Conservation (phyloP, 208 protist species). For the Trypanosoma melophagium region DNA sequence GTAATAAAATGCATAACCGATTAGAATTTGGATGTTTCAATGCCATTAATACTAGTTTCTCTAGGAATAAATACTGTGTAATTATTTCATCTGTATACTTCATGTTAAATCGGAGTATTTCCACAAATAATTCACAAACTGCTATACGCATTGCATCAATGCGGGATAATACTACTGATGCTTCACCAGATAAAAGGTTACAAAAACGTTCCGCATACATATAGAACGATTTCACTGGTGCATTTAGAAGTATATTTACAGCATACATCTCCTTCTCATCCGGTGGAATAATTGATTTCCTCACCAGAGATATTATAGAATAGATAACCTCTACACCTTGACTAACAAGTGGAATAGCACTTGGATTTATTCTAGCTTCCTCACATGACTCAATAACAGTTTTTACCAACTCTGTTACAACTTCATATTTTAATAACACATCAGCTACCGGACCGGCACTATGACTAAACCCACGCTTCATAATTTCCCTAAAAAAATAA, state of each 20-base stretch:
- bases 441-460: conserved; percentile 68
- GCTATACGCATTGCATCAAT: conserved; percentile 34
- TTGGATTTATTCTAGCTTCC: conserved; percentile 24
- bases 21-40: conserved; percentile 48
- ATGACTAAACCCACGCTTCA: conserved; percentile 72
- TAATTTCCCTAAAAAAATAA: conserved; percentile 63
- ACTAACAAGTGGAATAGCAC: conserved; percentile 29
- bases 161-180: conserved; percentile 5
- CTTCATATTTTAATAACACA: conserved; percentile 46
- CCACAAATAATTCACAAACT: conserved; percentile 60
- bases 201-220: conserved; percentile 33
- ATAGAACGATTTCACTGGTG: conserved; percentile 37
- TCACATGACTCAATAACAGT: conserved; percentile 34
- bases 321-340: conserved; percentile 52
- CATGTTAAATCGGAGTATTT: conserved; percentile 47
- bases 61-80: conserved; percentile 43
- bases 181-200: conserved; percentile 23
- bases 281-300: conserved; percentile 54
- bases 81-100: conserved; percentile 44
- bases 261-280: conserved; percentile 50
- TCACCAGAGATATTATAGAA: conserved; percentile 43
- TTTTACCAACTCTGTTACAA: conserved; percentile 35
- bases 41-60: conserved; percentile 41
- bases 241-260: conserved; percentile 31
- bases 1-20: conserved; percentile 35